Conservation (phyloP, 352 stramenopile genomes). For the Globisporangium irregulare region DNA sequence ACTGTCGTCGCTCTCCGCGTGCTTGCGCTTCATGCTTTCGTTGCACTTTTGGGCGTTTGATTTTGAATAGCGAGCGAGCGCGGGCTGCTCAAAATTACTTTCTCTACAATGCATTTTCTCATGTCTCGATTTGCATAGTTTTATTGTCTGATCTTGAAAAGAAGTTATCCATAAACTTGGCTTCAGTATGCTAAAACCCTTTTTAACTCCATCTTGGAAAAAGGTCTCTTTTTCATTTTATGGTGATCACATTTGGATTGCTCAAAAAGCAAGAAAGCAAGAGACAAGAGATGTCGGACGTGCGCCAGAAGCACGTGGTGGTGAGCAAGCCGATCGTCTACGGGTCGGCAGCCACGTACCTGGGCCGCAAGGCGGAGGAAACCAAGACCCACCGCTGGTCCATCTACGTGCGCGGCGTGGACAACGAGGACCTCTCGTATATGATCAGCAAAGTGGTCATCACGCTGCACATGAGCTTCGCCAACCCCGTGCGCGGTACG, state of each 20-base stretch:
- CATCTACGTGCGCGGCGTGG: slow-evolving; percentile 92
- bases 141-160: too few relatives aligned
- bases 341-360: slow-evolving; percentile 92
- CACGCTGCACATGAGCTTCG: slow-evolving; percentile 95
- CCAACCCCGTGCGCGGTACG: slow-evolving; percentile 89
- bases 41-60: neutral
- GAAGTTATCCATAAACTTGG: too few relatives aligned
- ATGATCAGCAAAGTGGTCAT: slow-evolving; percentile 98
- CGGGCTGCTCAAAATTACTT: too few relatives aligned
- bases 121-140: too few relatives aligned
- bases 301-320: slow-evolving; percentile 72
- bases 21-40: slow-evolving; percentile 27
- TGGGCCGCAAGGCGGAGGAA: slow-evolving; percentile 91
- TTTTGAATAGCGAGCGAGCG: neutral
- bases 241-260: neutral
- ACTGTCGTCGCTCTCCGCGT: slow-evolving; percentile 5
- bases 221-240: neutral
- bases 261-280: neutral
- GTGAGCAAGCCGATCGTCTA: slow-evolving; percentile 94
- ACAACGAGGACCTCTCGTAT: slow-evolving; percentile 93
- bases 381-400: slow-evolving; percentile 94
- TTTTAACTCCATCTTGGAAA: neutral
- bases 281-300: slow-evolving; percentile 60
- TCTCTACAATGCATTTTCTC: too few relatives aligned
- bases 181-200: too few relatives aligned